Conservation (phyloP, 78 protist genomes). For the Dictyostelium citrinum region DNA sequence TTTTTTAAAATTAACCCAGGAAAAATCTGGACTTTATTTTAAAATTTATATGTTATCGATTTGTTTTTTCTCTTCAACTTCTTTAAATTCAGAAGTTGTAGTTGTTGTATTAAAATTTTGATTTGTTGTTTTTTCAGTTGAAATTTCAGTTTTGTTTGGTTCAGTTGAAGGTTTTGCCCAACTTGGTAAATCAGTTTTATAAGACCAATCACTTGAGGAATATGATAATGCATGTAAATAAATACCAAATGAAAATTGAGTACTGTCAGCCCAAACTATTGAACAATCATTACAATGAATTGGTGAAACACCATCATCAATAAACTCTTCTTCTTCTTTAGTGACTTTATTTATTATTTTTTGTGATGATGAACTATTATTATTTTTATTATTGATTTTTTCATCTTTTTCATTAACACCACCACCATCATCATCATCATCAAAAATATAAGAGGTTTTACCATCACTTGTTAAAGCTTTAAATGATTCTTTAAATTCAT, state of each 20-base stretch:
- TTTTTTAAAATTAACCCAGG: too few relatives aligned
- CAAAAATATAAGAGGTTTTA: neutral
- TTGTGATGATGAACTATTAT: neutral
- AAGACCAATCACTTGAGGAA: conserved; percentile 20
- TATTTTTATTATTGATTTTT: neutral
- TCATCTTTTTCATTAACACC: neutral
- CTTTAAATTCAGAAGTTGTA: neutral
- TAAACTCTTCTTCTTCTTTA: neutral
- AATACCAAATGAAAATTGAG: conserved; percentile 21
- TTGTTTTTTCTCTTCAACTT: neutral
- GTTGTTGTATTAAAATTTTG: too few relatives aligned
- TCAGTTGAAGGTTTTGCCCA: conserved; percentile 39
- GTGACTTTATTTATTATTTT: neutral
- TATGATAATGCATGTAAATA: conserved; percentile 72
- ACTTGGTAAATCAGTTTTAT: conserved; percentile 56
- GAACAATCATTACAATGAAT: conserved; percentile 64
- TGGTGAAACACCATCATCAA: conserved; percentile 25
- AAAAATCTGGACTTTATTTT: too few relatives aligned
- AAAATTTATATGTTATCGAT: too few relatives aligned
- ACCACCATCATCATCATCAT: neutral
- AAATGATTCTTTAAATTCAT: neutral
- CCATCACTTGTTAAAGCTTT: conserved; percentile 53
- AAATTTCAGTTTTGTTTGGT: neutral
- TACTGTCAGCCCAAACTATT: conserved; percentile 50
- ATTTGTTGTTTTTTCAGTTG: neutral